Evolutionary conservation across 2,329 filamentous ascomycete genomes (phyloP).

Genomic region (Verticillium alfalfae): DNA sequence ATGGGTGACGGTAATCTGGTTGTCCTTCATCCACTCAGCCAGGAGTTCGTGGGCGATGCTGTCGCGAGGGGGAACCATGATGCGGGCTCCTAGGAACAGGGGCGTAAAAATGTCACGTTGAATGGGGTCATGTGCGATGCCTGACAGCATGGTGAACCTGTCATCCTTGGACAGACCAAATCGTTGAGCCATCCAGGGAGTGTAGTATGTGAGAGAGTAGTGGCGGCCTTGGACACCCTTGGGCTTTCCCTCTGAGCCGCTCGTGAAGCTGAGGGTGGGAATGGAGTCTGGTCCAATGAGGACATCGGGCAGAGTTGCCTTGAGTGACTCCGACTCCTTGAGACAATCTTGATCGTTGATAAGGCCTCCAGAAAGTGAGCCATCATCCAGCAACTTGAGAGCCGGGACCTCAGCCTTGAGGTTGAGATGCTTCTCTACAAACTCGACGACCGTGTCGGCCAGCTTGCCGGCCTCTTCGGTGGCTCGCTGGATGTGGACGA

Average conservation of each 20-base stretch:
- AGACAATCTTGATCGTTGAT: slow-evolving; percentile 14
- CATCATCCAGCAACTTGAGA: slow-evolving; percentile 66
- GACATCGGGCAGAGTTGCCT: slow-evolving; percentile 60
- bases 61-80: slow-evolving; percentile 74
- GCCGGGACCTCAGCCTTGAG: slow-evolving; percentile 72
- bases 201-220: slow-evolving; percentile 80
- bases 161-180: slow-evolving; percentile 70
- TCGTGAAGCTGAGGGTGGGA: slow-evolving; percentile 70
- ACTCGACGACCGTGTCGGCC: slow-evolving; percentile 26
- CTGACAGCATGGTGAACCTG: slow-evolving; percentile 74
- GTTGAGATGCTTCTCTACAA: slow-evolving; percentile 66
- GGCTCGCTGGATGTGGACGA: slow-evolving; percentile 70
- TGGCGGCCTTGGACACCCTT: slow-evolving; percentile 88
- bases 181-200: slow-evolving; percentile 84
- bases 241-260: slow-evolving; percentile 70
- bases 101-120: slow-evolving; percentile 79
- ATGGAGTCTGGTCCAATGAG: slow-evolving; percentile 81
- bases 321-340: not conserved
- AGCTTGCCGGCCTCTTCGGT: slow-evolving; percentile 51
- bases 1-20: slow-evolving; percentile 74
- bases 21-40: slow-evolving; percentile 80
- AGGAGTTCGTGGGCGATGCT: slow-evolving; percentile 83
- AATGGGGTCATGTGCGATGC: slow-evolving; percentile 72
- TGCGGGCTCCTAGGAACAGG: slow-evolving; percentile 74
- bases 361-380: slow-evolving; percentile 63